Conservation (phyloP, 176 grass and related monocot genomes). For the Cocos nucifera region DNA sequence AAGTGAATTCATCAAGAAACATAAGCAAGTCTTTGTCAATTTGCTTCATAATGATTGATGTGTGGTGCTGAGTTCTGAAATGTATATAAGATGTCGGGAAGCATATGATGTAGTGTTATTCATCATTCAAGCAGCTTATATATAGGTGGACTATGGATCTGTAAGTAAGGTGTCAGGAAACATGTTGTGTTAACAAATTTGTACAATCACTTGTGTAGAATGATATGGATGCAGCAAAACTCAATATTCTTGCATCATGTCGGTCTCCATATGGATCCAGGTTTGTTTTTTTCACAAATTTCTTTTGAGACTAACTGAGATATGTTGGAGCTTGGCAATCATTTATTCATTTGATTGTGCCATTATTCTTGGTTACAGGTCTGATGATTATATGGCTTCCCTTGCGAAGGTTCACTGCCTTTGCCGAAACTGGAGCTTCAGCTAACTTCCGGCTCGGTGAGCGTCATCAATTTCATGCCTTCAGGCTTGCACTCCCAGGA, state of each 20-base stretch:
- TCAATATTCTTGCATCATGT: conserved; percentile 60
- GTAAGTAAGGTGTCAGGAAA: background rate
- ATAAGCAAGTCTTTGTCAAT: too few species aligned
- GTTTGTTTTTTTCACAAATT: conserved; percentile 12
- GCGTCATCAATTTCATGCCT: too few species aligned
- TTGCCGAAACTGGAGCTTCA: conserved; percentile 55
- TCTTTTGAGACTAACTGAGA: background rate
- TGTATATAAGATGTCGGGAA: too few species aligned
- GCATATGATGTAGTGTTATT: too few species aligned
- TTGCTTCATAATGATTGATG: too few species aligned
- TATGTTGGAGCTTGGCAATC: background rate
- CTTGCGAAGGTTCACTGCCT: conserved; percentile 70
- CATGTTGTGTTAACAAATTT: background rate
- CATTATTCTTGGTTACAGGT: conserved; percentile 32
- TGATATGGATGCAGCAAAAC: conserved; percentile 47
- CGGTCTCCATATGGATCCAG: conserved; percentile 82
- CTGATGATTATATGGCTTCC: conserved; percentile 82
- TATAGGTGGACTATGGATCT: background rate
- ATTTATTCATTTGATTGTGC: background rate
- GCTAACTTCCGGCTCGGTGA: conserved; percentile 1
- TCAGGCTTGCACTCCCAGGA: too few species aligned
- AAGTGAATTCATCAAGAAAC: too few species aligned
- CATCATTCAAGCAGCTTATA: too few species aligned
- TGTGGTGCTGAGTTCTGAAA: too few species aligned
- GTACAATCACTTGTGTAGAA: background rate